Evolutionary conservation across 1,284 basidiomycete species (phyloP), one percentile per base, ranked within the genome.

Genomic region (Rhodotorula sp.): DNA sequence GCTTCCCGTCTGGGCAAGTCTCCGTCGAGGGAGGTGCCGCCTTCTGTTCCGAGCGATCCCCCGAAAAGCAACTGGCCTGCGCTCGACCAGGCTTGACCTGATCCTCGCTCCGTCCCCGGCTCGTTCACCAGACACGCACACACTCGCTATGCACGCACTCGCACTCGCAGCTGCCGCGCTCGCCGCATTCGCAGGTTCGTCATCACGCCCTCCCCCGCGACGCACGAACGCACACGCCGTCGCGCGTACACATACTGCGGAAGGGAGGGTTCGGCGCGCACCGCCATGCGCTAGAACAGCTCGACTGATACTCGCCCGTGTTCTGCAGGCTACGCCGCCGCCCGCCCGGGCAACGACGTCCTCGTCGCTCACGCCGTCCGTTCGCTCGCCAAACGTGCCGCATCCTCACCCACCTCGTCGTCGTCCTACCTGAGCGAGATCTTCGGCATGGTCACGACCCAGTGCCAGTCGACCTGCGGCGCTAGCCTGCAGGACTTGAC

Each of bases 341-440:
- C 64, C 28, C n/a, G 47, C 2, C 53, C 64, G 16, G 52, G 61
- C 16, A 28, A 40, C 4, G 56, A 64, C 18, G 62, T 37, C 15
- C 50, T 52, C 28, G 47, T 71, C 56, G 37, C 62, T 4, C 46
- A 30, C n/a, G 30, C 31, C 6, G 59, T 68, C 24, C n/a, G 31
- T 4, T 8, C 22, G 8, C 57, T 71, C 30, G 52, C 48, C 37
- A 54, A 62, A 47, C 59, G 69, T 16, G 69, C 69, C 6, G 55
- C 30, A n/a, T 11, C 54, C 22, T n/a, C 55, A 24, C 1, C 63
- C 9, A 34, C 59, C n/a, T 60, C 62, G 10, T 55, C 50, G 22
- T 69, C 65, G 13, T 64, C 64, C 15, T 72, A 65, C 65, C 60
- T 72, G 37, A 18, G 46, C 30, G 59, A 67, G n/a, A 40, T 72